Conservation (phyloP, 2,329 filamentous ascomycete genomes). For the Verticillium albo-atrum region DNA sequence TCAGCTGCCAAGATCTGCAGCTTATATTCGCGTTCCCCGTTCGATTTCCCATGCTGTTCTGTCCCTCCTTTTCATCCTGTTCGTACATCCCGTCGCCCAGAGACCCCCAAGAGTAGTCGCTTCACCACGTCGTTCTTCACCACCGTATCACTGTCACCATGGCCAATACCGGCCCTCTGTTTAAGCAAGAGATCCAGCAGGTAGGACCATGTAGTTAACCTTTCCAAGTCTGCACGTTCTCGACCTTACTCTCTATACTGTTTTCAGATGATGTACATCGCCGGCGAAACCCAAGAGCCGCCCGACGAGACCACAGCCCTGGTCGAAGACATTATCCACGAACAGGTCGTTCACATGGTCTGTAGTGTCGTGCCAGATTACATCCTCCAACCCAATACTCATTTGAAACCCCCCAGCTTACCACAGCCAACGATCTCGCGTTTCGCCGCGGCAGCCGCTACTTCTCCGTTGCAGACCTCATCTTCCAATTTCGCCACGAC, state of each 20-base stretch:
- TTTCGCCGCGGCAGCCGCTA: conserved; percentile 13
- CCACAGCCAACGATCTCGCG: conserved; percentile 12
- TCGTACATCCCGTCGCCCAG: too few species aligned
- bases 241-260: not conserved
- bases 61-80: too few species aligned
- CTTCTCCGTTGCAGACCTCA: conserved; percentile 16
- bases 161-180: not conserved
- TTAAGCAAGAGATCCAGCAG: conserved; percentile 10
- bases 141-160: not conserved
- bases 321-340: conserved; percentile 14
- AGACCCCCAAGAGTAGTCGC: too few species aligned
- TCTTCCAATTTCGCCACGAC: conserved; percentile 19
- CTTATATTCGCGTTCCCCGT: too few species aligned
- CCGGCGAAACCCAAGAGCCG: conserved; percentile 12
- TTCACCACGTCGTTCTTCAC: not conserved
- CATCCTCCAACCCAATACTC: not conserved
- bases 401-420: conserved; percentile 4
- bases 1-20: not conserved
- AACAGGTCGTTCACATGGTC: conserved; percentile 14
- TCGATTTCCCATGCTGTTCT: too few species aligned
- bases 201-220: not conserved
- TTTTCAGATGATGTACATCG: conserved; percentile 17
- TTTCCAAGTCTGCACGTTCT: rapidly evolving
- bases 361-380: not conserved
- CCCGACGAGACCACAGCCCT: conserved; percentile 11